Evolutionary conservation across 2,329 filamentous ascomycete genomes (phyloP).

Genomic region (Fusarium newnesense): DNA sequence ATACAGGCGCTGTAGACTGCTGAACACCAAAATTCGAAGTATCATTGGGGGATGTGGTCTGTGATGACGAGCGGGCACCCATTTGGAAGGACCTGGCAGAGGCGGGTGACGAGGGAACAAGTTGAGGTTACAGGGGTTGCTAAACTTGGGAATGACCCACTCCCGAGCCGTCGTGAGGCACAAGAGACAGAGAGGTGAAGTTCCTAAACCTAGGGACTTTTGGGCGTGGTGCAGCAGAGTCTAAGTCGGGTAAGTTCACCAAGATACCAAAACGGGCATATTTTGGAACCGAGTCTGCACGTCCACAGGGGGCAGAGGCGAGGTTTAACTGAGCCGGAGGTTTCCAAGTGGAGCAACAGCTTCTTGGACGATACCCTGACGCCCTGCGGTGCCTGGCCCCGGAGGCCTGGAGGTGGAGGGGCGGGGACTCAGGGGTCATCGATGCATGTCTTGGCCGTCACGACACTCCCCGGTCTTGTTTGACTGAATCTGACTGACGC

Average conservation of each 20-base stretch:
- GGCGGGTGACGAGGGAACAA: conserved; percentile 27
- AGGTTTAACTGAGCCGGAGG: conserved; percentile 33
- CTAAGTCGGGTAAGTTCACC: conserved; percentile 6
- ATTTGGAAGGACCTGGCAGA: conserved; percentile 27
- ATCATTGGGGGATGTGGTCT: conserved; percentile 37
- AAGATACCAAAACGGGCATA: conserved; percentile 29
- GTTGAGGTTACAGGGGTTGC: conserved; percentile 31
- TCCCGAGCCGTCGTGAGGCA: conserved; percentile 27
- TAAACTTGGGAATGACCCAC: conserved; percentile 34
- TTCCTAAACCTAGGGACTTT: conserved; percentile 21
- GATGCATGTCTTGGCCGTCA: conserved; percentile 36
- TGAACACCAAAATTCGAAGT: conserved; percentile 31
- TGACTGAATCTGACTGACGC: conserved; percentile 12
- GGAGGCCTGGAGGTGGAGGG: conserved; percentile 16
- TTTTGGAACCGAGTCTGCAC: conserved; percentile 23
- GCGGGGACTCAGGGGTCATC: conserved; percentile 32
- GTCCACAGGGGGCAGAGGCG: conserved; percentile 41
- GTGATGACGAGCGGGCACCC: conserved; percentile 41
- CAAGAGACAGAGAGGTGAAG: background rate
- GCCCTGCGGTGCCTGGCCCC: background rate
- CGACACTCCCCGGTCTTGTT: conserved; percentile 20
- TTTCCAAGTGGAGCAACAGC: conserved; percentile 34
- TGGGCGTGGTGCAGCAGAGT: conserved; percentile 18
- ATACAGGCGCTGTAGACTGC: conserved; percentile 33
- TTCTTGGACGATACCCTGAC: conserved; percentile 10